Base-by-base conservation (phyloP, 2,329 filamentous ascomycete genomes). In the Aspergillus pseudotamarii region DNA sequence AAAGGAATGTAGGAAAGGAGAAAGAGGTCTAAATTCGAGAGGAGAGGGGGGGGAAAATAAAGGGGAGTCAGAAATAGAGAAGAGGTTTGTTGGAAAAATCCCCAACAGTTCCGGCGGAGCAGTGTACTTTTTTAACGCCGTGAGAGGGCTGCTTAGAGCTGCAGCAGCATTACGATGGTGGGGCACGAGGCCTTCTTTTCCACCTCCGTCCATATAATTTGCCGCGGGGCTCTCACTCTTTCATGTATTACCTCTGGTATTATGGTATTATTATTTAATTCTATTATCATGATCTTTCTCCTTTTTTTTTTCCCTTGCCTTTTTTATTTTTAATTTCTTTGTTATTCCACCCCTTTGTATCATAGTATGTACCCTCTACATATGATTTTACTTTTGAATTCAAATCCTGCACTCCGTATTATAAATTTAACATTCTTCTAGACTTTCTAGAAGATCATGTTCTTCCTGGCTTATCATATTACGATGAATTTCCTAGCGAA, bases 211-310 rank as follows among this genome's bases (percentile, higher is more conserved):
- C 32, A 55, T 55, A 55, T 55, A 55, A 55, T 55, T 55, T 55
- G 51, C 51, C 51, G 51, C 51, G 51, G 51, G 51, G 51, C 32
- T 55, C 38, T 41, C 16, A 41, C 38, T 41, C 51, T 23, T 38
- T 55, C 51, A 36, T 55, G 51, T 55, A 55, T 55, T 36, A 55
- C 16, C 28, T 19, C 10, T 30, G 26, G 51, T 55, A 55, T 55
- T 55, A 38, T 55, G 51, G 51, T 55, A 55, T 55, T 55, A 55
- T 55, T 55, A 55, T 55, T 55, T 55, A 55, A 55, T 55, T 38
- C 51, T 38, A 55, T 55, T 55, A 55, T 38, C 32, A 38, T 55
- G 26, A 23, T 41, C 28, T 36, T 36, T 54, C 28, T 41, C 38
- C 38, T 34, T 54, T 10, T n/a, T 21, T 12, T 12, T 54, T 54